Conservation (phyloP, 164 flowering plant species). For the Cinnamomum micranthum region DNA sequence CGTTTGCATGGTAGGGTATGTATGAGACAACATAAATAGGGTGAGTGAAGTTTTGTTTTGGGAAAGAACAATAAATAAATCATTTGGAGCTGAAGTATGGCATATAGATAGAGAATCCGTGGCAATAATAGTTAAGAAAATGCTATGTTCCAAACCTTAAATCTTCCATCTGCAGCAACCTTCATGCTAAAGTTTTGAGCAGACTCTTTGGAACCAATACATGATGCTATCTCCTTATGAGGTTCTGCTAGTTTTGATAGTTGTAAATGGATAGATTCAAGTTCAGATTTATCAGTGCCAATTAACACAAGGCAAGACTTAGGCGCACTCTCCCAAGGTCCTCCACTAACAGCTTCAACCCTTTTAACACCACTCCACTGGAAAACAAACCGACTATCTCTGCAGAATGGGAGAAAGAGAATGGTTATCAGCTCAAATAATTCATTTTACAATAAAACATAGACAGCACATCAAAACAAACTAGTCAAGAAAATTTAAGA, state of each 20-base stretch:
- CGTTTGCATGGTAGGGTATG: too few species aligned
- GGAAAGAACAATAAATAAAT: too few species aligned
- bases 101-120: neutral
- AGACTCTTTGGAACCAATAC: conserved; percentile 2
- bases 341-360: conserved; percentile 14
- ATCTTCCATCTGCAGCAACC: conserved; percentile 13
- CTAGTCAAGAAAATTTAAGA: neutral
- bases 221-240: neutral
- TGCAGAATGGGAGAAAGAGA: neutral
- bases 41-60: too few species aligned
- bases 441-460: neutral
- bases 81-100: neutral
- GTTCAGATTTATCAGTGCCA: conserved; percentile 15
- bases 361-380: conserved; percentile 17
- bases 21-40: too few species aligned
- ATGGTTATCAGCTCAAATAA: neutral
- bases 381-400: conserved; percentile 14
- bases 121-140: neutral
- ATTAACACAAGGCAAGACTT: conserved; percentile 15
- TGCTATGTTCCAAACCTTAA: conserved; percentile 9
- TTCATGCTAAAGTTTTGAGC: conserved; percentile 2
- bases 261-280: conserved; percentile 5
- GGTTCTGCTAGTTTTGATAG: conserved; percentile 8
- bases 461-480: neutral
- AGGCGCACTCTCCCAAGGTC: conserved; percentile 13